Percentiles rank a stretch among this genome's conserved stretches.
Evolutionary conservation across 371 early-diverging fungal genomes (phyloP).

Genomic region (Syncephalastrum monosporum): DNA sequence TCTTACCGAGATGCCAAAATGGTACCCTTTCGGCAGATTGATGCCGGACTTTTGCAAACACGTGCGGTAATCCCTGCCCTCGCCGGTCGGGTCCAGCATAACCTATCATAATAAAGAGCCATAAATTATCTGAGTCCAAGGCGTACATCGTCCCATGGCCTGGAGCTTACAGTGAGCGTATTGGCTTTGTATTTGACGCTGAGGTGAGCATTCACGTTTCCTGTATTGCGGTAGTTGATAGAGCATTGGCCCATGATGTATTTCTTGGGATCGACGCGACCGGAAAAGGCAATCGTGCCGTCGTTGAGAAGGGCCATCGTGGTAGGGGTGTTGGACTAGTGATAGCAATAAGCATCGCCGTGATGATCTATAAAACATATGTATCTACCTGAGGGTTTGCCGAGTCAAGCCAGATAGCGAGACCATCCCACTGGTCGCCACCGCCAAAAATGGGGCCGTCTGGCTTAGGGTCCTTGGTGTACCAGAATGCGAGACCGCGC

Average conservation of each 20-base stretch:
- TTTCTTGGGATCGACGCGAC: slow-evolving; percentile 43
- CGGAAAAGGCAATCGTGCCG: slow-evolving; percentile 51
- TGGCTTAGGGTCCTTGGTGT: slow-evolving; percentile 60
- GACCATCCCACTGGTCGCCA: slow-evolving; percentile 70
- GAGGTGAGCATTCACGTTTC: slow-evolving; percentile 50
- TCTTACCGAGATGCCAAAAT: slow-evolving; percentile 79
- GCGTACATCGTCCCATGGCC: too few species aligned
- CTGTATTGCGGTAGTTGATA: slow-evolving; percentile 72
- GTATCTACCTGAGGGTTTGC: slow-evolving; percentile 53
- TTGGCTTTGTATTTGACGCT: slow-evolving; percentile 64
- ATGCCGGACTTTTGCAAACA: slow-evolving; percentile 65
- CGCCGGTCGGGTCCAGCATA: slow-evolving; percentile 59
- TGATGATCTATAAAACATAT: not conserved
- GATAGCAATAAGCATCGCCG: not conserved
- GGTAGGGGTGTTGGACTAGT: slow-evolving; percentile 57
- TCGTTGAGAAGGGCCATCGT: slow-evolving; percentile 74
- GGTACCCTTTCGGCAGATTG: slow-evolving; percentile 70
- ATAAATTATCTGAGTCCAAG: not conserved
- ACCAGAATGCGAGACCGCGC: slow-evolving; percentile 88
- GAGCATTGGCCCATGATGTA: slow-evolving; percentile 65
- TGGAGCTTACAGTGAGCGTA: slow-evolving; percentile 53
- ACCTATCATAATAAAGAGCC: slow-evolving; percentile 37
- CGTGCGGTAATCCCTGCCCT: slow-evolving; percentile 56
- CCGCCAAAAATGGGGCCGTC: slow-evolving; percentile 73
- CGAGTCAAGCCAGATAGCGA: slow-evolving; percentile 72